phyloP scores from a whole-genome alignment of 1,284 basidiomycete genomes.

The Cutaneotrichosporon curvatum region DNA sequence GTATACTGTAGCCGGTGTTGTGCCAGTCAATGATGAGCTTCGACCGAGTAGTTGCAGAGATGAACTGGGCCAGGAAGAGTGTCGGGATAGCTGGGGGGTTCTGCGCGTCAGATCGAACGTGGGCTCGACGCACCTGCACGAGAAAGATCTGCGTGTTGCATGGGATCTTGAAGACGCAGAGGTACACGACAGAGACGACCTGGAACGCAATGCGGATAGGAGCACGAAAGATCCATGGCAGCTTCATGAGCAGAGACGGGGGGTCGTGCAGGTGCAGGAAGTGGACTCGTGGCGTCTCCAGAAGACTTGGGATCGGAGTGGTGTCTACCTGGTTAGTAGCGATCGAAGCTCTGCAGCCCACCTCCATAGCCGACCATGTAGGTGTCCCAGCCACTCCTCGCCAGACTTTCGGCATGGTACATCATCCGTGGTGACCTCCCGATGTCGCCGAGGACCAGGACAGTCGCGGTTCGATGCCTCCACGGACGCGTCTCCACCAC shows the following conservation, averaged over 20 bases:
- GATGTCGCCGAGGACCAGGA: conserved; percentile 92
- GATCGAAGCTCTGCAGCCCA: conserved; percentile 39
- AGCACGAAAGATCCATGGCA: conserved; percentile 63
- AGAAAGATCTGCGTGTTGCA: conserved; percentile 75
- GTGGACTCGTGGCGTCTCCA: conserved; percentile 57
- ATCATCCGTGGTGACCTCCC: conserved; percentile 96
- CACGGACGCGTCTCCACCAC: conserved; percentile 16
- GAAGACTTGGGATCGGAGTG: conserved; percentile 61
- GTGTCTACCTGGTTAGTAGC: conserved; percentile 53
- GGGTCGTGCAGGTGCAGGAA: conserved; percentile 62
- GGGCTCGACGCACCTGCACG: conserved; percentile 83
- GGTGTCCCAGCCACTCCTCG: conserved; percentile 69
- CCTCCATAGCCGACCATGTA: conserved; percentile 81
- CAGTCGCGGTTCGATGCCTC: conserved; percentile 55
- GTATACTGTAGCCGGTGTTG: conserved; percentile 90
- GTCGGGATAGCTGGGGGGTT: conserved; percentile 97
- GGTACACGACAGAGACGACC: conserved; percentile 56
- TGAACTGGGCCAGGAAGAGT: conserved; percentile 72
- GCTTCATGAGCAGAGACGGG: conserved; percentile 55
- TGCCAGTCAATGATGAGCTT: conserved; percentile 98
- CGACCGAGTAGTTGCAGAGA: conserved; percentile 60
- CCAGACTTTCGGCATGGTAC: conserved; percentile 92
- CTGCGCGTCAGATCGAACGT: conserved; percentile 53
- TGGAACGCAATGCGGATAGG: conserved; percentile 76
- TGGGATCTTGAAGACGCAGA: conserved; percentile 54